These are phyloP conservation scores for Thalassiosira gravida DNA, from an alignment of 352 stramenopile genomes.

Conservation along the genomic window DNA sequence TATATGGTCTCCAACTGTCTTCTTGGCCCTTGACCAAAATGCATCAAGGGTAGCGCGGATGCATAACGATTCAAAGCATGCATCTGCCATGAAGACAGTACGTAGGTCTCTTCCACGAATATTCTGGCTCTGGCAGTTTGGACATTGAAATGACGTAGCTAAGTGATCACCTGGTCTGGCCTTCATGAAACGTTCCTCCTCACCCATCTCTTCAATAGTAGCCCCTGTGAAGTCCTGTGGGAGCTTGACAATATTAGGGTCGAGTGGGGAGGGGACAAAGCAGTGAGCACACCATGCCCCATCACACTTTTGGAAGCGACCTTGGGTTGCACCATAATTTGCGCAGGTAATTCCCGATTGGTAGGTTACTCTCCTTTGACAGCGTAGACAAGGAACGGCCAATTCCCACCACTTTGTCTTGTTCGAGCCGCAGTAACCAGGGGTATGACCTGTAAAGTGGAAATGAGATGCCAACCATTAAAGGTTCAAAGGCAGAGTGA, in stretches of 20 bases:
- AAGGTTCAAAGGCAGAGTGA: constrained; percentile 19
- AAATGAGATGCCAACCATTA: constrained; percentile 19
- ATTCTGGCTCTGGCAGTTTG: constrained; percentile 34
- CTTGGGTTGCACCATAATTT: constrained; percentile 8
- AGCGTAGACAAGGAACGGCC: constrained; percentile 8
- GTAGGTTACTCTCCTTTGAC: constrained; percentile 7
- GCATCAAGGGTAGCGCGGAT: constrained; percentile 33
- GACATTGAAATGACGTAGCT: constrained; percentile 19
- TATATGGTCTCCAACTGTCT: constrained; percentile 12
- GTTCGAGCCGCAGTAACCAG: constrained; percentile 15
- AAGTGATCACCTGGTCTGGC: constrained; percentile 20
- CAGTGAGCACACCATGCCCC: neutral
- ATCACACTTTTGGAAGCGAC: neutral
- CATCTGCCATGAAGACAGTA: neutral
- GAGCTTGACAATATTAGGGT: neutral
- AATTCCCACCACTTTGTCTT: constrained; percentile 12
- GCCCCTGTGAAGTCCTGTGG: neutral
- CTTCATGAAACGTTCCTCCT: constrained; percentile 13
- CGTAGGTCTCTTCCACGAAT: constrained; percentile 10
- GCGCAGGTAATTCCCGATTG: constrained; percentile 5
- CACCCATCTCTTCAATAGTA: constrained; percentile 1
- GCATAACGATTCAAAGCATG: constrained; percentile 4
- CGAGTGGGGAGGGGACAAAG: neutral
- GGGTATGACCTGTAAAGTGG: constrained; percentile 15
- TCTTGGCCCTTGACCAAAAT: constrained; percentile 19